Percentiles rank a stretch among this genome's conserved stretches.
phyloP scores from a whole-genome alignment of 2,329 filamentous ascomycete species.

The Ampelomyces quisqualis region DNA sequence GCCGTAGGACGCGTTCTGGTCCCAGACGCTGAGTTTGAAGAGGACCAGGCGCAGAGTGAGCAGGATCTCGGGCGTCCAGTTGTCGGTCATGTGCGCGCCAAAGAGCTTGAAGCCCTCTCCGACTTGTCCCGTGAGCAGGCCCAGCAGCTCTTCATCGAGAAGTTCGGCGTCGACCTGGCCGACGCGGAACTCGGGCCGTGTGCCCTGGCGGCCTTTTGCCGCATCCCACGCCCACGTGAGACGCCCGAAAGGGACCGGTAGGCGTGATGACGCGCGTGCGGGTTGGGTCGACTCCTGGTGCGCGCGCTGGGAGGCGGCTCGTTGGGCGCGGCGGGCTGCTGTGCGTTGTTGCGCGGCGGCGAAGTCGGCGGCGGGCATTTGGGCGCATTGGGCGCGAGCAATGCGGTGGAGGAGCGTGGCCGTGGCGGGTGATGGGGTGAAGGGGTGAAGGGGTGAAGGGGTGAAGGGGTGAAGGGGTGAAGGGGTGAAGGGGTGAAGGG shows the following conservation, averaged over 20 bases:
- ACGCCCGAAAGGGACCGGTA: slow-evolving; percentile 61
- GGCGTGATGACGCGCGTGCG: slow-evolving; percentile 42
- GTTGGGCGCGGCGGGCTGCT: slow-evolving; percentile 73
- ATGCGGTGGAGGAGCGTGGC: slow-evolving; percentile 1
- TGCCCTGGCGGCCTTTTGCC: slow-evolving; percentile 73
- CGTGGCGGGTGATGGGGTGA: slow-evolving; percentile 2
- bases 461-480: slow-evolving; percentile 10
- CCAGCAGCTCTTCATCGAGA: slow-evolving; percentile 86
- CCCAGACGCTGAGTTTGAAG: slow-evolving; percentile 96
- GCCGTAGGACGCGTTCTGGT: slow-evolving; percentile 92
- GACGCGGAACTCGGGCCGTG: slow-evolving; percentile 83
- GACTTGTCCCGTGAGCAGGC: slow-evolving; percentile 81
- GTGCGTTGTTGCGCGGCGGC: slow-evolving; percentile 87
- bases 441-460: neutral
- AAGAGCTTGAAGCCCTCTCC: slow-evolving; percentile 87
- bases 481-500: slow-evolving; percentile 25
- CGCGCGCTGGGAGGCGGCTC: slow-evolving; percentile 63
- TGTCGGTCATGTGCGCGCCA: slow-evolving; percentile 72
- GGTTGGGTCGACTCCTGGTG: slow-evolving; percentile 48
- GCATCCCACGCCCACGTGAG: slow-evolving; percentile 66
- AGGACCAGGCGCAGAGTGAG: slow-evolving; percentile 73
- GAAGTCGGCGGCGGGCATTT: slow-evolving; percentile 64
- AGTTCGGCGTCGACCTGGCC: slow-evolving; percentile 95
- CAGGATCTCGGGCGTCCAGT: slow-evolving; percentile 84
- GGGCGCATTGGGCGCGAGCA: slow-evolving; percentile 18